phyloP scores from a whole-genome alignment of 2,329 filamentous ascomycete species.

The Beauveria scarabaeidicola region DNA sequence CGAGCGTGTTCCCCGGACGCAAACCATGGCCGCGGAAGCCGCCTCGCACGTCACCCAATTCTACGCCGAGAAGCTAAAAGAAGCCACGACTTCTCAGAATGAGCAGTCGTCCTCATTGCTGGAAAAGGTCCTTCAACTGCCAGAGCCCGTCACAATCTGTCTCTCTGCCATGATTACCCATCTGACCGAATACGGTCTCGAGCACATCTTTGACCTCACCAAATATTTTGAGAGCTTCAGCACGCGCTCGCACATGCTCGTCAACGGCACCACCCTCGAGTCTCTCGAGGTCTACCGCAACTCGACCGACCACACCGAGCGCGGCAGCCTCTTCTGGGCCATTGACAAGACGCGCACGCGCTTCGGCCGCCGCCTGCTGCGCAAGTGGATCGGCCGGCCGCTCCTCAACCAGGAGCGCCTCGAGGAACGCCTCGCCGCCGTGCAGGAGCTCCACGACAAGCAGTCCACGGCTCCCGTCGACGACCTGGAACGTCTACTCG shows the following conservation, averaged over 20 bases:
- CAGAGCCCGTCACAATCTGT: slow-evolving; percentile 81
- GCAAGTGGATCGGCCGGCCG: slow-evolving; percentile 92
- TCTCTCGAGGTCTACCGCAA: slow-evolving; percentile 96
- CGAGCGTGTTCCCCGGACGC: slow-evolving; percentile 66
- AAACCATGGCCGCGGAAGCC: slow-evolving; percentile 75
- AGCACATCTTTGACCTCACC: slow-evolving; percentile 92
- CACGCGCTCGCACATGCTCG: slow-evolving; percentile 85
- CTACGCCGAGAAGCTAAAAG: slow-evolving; percentile 78
- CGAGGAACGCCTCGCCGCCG: slow-evolving; percentile 71
- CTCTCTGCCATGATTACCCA: slow-evolving; percentile 95
- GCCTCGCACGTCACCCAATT: slow-evolving; percentile 88
- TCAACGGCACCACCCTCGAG: slow-evolving; percentile 90
- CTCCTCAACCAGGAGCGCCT: slow-evolving; percentile 67
- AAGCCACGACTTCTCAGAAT: slow-evolving; percentile 43
- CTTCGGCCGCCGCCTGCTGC: slow-evolving; percentile 77
- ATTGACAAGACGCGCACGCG: slow-evolving; percentile 86
- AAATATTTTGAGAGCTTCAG: slow-evolving; percentile 97
- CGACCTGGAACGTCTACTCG: slow-evolving; percentile 63
- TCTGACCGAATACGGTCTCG: slow-evolving; percentile 80
- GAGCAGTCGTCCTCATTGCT: slow-evolving; percentile 57
- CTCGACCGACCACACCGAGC: slow-evolving; percentile 74
- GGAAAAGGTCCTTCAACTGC: slow-evolving; percentile 76
- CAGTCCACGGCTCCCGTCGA: slow-evolving; percentile 61
- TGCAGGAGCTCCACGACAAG: slow-evolving; percentile 73
- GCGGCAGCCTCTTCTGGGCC: slow-evolving; percentile 91